phyloP scores from a whole-genome alignment of 2,329 filamentous ascomycete species.

The Zymoseptoria brevis region DNA sequence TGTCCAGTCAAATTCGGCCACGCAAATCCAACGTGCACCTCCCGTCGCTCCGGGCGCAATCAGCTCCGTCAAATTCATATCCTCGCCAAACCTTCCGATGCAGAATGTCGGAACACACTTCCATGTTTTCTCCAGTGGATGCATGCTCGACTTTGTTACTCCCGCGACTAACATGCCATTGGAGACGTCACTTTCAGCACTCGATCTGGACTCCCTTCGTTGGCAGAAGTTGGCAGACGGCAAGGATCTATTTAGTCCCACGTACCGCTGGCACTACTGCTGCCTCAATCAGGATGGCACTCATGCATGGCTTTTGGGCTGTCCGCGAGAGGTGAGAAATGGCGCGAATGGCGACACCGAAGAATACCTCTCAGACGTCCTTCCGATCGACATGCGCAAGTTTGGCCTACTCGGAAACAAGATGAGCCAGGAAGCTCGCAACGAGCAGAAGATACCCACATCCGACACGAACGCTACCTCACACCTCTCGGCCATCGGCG shows the following conservation, averaged over 20 bases:
- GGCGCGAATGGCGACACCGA: conserved; percentile 62
- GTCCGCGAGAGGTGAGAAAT: conserved; percentile 66
- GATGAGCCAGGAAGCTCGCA: conserved; percentile 31
- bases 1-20: conserved; percentile 47
- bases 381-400: conserved; percentile 84
- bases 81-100: conserved; percentile 75
- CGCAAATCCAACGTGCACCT: conserved; percentile 37
- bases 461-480: conserved; percentile 48
- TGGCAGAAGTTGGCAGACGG: conserved; percentile 96
- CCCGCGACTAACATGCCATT: conserved; percentile 80
- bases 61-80: conserved; percentile 82
- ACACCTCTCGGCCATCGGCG: conserved; percentile 60
- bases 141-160: conserved; percentile 87
- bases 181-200: conserved; percentile 81
- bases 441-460: conserved; percentile 38
- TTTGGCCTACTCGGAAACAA: conserved; percentile 86
- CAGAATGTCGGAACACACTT: conserved; percentile 91
- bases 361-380: conserved; percentile 88
- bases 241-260: conserved; percentile 80
- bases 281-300: conserved; percentile 92
- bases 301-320: conserved; percentile 94
- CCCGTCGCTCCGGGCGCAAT: conserved; percentile 73
- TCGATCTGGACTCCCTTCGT: conserved; percentile 77
- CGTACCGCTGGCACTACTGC: conserved; percentile 98
- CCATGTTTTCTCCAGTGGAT: conserved; percentile 88